Conservation (phyloP, 139 green algal genomes). For the Nannochloris sp. region DNA sequence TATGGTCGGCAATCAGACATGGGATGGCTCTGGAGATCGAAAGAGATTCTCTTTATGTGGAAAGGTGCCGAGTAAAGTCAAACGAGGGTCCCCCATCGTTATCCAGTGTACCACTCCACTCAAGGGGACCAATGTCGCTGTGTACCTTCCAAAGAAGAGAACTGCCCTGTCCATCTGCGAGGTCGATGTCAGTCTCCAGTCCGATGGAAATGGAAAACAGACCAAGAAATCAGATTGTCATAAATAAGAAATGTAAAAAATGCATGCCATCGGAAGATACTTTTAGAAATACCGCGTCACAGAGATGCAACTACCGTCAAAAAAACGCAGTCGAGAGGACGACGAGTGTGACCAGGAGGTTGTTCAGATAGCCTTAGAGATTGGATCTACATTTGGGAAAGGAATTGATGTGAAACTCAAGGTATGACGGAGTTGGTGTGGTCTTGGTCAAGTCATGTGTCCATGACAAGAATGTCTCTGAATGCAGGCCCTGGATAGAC, state of each 20-base stretch:
- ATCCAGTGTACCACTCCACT: constrained; percentile 1
- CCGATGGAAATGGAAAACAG: not conserved
- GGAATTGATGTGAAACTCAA: constrained; percentile 17
- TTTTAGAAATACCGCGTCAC: not conserved
- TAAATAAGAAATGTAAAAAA: no score
- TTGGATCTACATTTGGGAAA: constrained; percentile 8
- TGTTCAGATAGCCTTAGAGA: not conserved
- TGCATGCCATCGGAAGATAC: no score
- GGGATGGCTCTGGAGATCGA: not conserved
- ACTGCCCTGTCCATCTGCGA: constrained; percentile 12
- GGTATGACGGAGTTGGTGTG: constrained; percentile 1
- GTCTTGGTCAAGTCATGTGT: not conserved
- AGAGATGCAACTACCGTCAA: constrained; percentile 8
- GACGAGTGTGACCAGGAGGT: constrained; percentile 3
- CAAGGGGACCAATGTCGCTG: constrained; percentile 3
- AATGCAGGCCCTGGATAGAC: constrained; percentile 11
- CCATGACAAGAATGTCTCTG: not conserved
- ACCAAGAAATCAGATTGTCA: not conserved
- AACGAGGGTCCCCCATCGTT: not conserved
- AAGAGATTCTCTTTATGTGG: constrained; percentile 7
- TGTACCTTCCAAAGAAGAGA: constrained; percentile 14
- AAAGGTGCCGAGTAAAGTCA: not conserved
- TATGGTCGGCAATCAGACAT: constrained; percentile 14
- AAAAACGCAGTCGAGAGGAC: not conserved
- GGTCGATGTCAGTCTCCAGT: constrained; percentile 10